Base-by-base conservation (phyloP, 495 filamentous ascomycete species). In the Cercophora newfieldiana region DNA sequence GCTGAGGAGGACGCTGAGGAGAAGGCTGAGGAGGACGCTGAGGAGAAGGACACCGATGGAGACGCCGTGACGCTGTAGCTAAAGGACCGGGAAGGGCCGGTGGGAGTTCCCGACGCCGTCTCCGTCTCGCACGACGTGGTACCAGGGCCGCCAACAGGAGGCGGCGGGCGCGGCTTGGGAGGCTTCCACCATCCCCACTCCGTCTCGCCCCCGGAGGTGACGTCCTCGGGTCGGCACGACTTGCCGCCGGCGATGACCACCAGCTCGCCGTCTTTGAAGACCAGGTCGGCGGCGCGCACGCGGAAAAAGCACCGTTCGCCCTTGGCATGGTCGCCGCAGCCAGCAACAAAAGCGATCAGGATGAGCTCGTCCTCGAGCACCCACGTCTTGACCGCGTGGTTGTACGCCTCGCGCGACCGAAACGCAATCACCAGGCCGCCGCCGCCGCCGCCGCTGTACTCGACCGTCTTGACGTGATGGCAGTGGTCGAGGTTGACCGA, bases 401-500 rank as follows among this genome's bases (percentile, higher is more conserved):
- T 22, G 30, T 37, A 64, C 0, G 61, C 61, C 50, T 64, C 50
- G 6, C 28, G 25, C 12, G 61, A 56, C 8, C 29, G 49, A 22
- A 64, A 64, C 22, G 31, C 30, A 16, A 64, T 31, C 6, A 24
- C 16, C 24, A 51, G 26, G 8, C 29, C 16, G 1, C 55, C 48
- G 48, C 18, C n/a, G 8, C 29, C 16, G 1, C 55, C 48, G 48
- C 18, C n/a, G 24, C 24, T 25, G 61, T 64, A 37, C 49, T 64
- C 51, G 61, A 64, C 61, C 25, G 8, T 22, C 51, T 64, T 31
- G 61, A 50, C 37, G 12, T 64, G 61, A 19, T 55, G 49, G 28
- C 49, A 55, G 50, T 64, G 61, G 61, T 64, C 61, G 28, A 64
- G 28, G 50, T 64, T 64, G 49, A 64, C 61, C 18, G 61, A 56